These are phyloP conservation scores for Punica granatum DNA, from an alignment of 345 rosid species.

Conservation along the genomic window DNA sequence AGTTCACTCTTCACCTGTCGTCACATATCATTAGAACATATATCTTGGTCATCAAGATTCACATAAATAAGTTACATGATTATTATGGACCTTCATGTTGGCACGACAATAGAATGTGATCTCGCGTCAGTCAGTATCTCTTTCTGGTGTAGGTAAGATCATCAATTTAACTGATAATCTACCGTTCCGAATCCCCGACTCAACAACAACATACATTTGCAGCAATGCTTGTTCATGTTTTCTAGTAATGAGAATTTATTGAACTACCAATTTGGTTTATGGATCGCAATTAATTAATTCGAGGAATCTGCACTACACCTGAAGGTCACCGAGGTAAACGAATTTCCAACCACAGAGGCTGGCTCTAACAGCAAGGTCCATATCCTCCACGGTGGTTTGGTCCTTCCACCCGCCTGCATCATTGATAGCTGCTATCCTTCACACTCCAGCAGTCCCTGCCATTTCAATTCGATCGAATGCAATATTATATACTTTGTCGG, in stretches of 20 bases:
- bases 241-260: too few relatives aligned
- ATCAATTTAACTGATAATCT: neutral
- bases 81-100: neutral
- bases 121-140: too few relatives aligned
- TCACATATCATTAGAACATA: neutral
- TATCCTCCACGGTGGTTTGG: constrained; percentile 96
- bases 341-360: constrained; percentile 98
- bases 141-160: too few relatives aligned
- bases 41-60: neutral
- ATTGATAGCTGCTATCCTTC: constrained; percentile 98
- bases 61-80: too few relatives aligned
- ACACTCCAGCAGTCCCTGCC: constrained; percentile 96
- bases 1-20: constrained; percentile 94
- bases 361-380: constrained; percentile 98
- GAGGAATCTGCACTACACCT: constrained; percentile 29
- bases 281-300: too few relatives aligned
- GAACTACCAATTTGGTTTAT: too few relatives aligned
- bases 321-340: constrained; percentile 96
- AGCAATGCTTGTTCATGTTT: too few relatives aligned
- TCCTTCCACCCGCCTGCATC: constrained; percentile 99
- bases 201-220: neutral
- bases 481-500: neutral
- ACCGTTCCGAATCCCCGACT: neutral
- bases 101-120: too few relatives aligned
- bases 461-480: neutral